Conservation (phyloP, 257 asterid genomes). For the Leonotis leonurus region DNA sequence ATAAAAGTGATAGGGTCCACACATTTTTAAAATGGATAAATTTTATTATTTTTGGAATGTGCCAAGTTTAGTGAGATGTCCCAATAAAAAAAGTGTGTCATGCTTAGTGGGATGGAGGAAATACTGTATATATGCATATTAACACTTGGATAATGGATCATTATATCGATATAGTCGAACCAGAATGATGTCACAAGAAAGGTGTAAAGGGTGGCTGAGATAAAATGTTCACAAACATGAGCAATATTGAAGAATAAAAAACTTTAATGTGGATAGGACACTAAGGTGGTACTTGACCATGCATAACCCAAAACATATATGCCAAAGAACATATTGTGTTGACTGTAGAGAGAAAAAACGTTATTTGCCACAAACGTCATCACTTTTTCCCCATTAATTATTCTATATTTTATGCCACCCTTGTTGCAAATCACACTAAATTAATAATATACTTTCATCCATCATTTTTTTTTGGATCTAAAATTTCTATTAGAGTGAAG, state of each 20-base stretch:
- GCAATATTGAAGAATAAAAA: conserved; percentile 6
- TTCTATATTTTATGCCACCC: conserved; percentile 23
- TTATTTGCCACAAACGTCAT: conserved; percentile 18
- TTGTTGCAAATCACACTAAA: conserved; percentile 23
- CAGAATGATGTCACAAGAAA: not conserved
- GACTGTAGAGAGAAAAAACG: no score
- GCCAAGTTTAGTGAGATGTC: no score
- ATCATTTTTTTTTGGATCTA: no score
- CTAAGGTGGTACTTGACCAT: conserved; percentile 16
- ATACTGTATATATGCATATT: no score
- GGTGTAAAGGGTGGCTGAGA: not conserved
- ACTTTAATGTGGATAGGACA: conserved; percentile 5
- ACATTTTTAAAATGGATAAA: no score
- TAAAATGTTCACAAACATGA: not conserved
- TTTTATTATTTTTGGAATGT: no score
- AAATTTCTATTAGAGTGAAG: no score
- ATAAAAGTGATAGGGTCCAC: no score
- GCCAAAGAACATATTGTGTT: not conserved
- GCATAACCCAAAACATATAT: not conserved
- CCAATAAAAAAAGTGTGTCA: no score
- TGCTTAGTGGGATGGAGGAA: no score
- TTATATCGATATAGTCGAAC: not conserved
- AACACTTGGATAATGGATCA: no score
- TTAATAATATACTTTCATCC: no score
- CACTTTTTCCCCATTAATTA: conserved; percentile 9